phyloP scores from a whole-genome alignment of 805 yeast genomes.

The Tetrapisispora nanseiensis region DNA sequence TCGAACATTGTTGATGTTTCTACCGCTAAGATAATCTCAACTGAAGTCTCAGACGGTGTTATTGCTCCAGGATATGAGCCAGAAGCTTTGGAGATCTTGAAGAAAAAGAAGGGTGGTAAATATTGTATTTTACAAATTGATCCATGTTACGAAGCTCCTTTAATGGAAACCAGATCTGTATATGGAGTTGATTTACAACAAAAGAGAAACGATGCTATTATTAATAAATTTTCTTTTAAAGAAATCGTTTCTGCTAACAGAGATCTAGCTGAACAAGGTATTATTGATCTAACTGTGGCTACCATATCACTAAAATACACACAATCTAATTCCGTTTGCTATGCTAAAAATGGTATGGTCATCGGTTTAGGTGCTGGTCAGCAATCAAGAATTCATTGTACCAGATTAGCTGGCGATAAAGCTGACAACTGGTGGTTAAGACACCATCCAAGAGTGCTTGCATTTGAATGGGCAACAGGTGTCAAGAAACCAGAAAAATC shows the following conservation, averaged over 20 bases:
- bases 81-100: slow-evolving; percentile 82
- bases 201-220: slow-evolving; percentile 95
- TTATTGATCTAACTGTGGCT: slow-evolving; percentile 90
- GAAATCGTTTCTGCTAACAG: slow-evolving; percentile 87
- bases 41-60: slow-evolving; percentile 97
- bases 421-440: slow-evolving; percentile 99
- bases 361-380: slow-evolving; percentile 99
- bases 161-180: slow-evolving; percentile 84
- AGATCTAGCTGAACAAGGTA: slow-evolving; percentile 81
- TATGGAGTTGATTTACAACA: slow-evolving; percentile 93
- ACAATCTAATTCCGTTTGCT: slow-evolving; percentile 96
- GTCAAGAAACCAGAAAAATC: slow-evolving; percentile 97
- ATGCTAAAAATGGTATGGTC: slow-evolving; percentile 98
- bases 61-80: slow-evolving; percentile 95
- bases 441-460: slow-evolving; percentile 92
- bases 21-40: slow-evolving; percentile 93
- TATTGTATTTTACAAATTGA: slow-evolving; percentile 94
- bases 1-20: slow-evolving; percentile 93
- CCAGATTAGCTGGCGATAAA: slow-evolving; percentile 98
- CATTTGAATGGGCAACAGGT: slow-evolving; percentile 95
- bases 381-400: slow-evolving; percentile 98
- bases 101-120: slow-evolving; percentile 93
- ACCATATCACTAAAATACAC: slow-evolving; percentile 96
- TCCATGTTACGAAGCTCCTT: slow-evolving; percentile 80
- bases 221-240: slow-evolving; percentile 80